phyloP scores from a whole-genome alignment of 2,329 filamentous ascomycete species.

The Diaporthe australafricana region DNA sequence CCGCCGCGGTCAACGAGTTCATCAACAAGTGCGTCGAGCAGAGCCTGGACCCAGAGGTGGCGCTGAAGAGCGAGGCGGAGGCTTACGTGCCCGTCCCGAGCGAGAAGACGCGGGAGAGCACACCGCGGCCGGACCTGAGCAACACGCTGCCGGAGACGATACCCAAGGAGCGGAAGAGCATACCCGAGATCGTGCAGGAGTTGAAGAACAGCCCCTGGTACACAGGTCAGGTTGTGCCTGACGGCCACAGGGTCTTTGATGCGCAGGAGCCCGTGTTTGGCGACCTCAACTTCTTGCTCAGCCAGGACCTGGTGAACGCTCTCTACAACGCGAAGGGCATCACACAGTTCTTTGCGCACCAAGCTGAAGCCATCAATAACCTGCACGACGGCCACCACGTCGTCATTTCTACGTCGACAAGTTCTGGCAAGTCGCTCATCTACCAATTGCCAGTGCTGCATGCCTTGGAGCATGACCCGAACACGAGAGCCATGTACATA shows the following conservation, averaged over 20 bases:
- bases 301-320: constrained; percentile 94
- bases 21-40: constrained; percentile 78
- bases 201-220: constrained; percentile 90
- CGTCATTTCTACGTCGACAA: constrained; percentile 94
- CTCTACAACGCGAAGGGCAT: constrained; percentile 93
- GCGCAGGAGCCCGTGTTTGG: constrained; percentile 85
- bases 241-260: constrained; percentile 92
- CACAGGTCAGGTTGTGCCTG: constrained; percentile 89
- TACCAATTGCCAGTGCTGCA: constrained; percentile 95
- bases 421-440: constrained; percentile 97
- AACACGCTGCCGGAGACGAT: constrained; percentile 75
- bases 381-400: constrained; percentile 86
- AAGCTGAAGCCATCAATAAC: constrained; percentile 92
- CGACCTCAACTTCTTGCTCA: constrained; percentile 86
- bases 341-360: constrained; percentile 87
- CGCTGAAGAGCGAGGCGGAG: constrained; percentile 69
- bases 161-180: constrained; percentile 81
- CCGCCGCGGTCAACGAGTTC: constrained; percentile 80
- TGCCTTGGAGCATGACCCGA: constrained; percentile 80
- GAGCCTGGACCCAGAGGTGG: constrained; percentile 73
- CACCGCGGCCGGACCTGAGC: constrained; percentile 46
- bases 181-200: constrained; percentile 87
- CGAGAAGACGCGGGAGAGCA: constrained; percentile 52
- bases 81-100: constrained; percentile 72
- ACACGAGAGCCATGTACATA: constrained; percentile 93